Base-by-base conservation (phyloP, 2,329 filamentous ascomycete species). In the Leptographium procerum region DNA sequence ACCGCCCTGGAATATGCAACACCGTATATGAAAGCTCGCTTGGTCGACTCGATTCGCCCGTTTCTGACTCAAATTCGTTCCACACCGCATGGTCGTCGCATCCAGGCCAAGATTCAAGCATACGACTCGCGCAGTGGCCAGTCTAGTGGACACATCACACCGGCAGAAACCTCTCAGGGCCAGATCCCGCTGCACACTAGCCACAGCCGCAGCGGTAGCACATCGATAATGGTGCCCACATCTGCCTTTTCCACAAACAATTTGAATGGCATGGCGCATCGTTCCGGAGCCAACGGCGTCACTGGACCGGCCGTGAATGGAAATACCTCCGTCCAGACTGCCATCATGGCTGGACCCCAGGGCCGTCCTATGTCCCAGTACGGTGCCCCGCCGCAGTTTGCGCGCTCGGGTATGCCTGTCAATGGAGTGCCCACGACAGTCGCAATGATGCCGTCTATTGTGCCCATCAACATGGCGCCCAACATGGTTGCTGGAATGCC, bases 61-160 rank as follows among this genome's bases (percentile, higher is more conserved):
- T 85, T 95, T 61, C 76, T 97, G 45, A 88, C 89, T 4, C 78
- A 83, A 48, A 95, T 97, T 63, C 89, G 91, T 63, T 86, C 89
- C 66, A 96, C 91, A 48, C 92, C 94, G 4, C 94, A 97, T 70
- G 94, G 94, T 57, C 91, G 94, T 64, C 90, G 94, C 62, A 95
- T 97, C 66, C 86, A 89, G 69, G 87, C 87, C 69, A 97, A 97
- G 79, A 88, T 99, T 59, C 77, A 83, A 63, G 75, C 80, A 29
- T 79, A 79, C 61, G 83, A 86, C 59, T 61, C 60, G 43, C 71
- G 70, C 63, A 75, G 71, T 60, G 75, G 74, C 55, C 64, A 65
- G 57, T 65, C 61, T 43, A 80, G 74, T 56, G 77, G 77, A 28
- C 78, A 82, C 65, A 71, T 71, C 13, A 80, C 79, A 19, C 77